These are phyloP conservation scores for Tolypocladium ophioglossoides DNA, from an alignment of 2,329 filamentous ascomycete genomes.

Conservation along the genomic window DNA sequence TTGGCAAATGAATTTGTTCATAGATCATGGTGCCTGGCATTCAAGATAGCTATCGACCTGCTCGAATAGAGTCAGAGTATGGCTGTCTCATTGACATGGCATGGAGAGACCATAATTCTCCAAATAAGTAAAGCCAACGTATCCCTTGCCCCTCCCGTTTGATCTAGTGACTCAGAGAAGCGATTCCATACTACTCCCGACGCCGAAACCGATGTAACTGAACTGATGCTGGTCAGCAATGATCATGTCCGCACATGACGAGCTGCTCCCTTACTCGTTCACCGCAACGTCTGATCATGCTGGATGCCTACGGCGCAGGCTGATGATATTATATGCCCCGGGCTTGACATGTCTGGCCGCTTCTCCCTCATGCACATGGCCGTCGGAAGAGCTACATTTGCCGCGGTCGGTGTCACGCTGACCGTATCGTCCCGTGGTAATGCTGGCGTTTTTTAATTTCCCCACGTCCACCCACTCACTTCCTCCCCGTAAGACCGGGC, in stretches of 20 bases:
- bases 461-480: constrained; percentile 16
- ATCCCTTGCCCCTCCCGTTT: not conserved
- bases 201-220: not conserved
- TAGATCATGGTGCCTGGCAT: not conserved
- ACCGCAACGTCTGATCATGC: not conserved
- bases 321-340: not conserved
- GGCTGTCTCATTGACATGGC: not conserved
- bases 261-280: not conserved
- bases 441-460: not conserved
- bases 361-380: not conserved
- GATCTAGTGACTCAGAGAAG: not conserved
- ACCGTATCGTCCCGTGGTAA: not conserved
- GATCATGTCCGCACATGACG: not conserved
- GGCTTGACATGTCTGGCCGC: not conserved
- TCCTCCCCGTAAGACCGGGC: constrained; percentile 44
- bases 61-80: not conserved
- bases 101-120: not conserved
- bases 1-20: not conserved
- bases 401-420: not conserved
- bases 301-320: not conserved
- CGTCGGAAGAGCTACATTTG: too few species aligned
- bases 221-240: not conserved
- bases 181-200: not conserved
- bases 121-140: not conserved
- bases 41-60: not conserved